phyloP scores from a whole-genome alignment of 495 filamentous ascomycete genomes.

The Aspergillus baeticus region DNA sequence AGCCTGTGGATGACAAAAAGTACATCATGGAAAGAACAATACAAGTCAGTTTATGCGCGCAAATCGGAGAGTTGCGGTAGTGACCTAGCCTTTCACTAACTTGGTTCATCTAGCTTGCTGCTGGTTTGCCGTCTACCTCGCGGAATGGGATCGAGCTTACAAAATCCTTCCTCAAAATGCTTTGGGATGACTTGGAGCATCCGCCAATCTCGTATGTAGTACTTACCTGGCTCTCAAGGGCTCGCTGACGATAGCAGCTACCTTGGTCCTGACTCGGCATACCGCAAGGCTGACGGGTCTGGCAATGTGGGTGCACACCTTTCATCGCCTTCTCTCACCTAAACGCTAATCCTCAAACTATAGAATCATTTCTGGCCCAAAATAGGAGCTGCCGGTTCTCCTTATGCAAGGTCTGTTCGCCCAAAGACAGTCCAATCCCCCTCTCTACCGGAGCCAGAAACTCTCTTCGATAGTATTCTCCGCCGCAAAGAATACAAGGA shows the following conservation, averaged over 20 bases:
- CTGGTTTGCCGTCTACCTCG: constrained; percentile 53
- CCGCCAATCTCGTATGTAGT: constrained; percentile 56
- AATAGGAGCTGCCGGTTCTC: constrained; percentile 60
- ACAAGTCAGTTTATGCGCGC: constrained; percentile 27
- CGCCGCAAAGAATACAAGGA: constrained; percentile 59
- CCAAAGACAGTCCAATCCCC: constrained; percentile 62
- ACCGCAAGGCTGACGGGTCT: constrained; percentile 69
- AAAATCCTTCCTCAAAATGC: constrained; percentile 56
- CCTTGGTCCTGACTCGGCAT: constrained; percentile 52
- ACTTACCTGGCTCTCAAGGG: not conserved
- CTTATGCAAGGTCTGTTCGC: constrained; percentile 73
- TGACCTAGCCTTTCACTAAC: too few relatives aligned
- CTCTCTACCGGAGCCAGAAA: constrained; percentile 69
- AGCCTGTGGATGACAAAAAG: constrained; percentile 81
- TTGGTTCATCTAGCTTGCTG: constrained; percentile 28
- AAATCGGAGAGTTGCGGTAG: not conserved
- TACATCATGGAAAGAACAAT: constrained; percentile 59
- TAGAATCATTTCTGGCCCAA: constrained; percentile 60
- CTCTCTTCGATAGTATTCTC: constrained; percentile 77
- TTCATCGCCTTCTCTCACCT: not conserved
- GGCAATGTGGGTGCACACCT: constrained; percentile 49
- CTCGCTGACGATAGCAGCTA: constrained; percentile 37
- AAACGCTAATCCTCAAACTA: constrained; percentile 3
- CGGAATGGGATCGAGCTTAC: constrained; percentile 53
- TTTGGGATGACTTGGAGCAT: constrained; percentile 70